Percentiles rank a stretch among this genome's conserved stretches.
These are phyloP conservation scores for Sarcodon aspratus DNA, from an alignment of 768 basidiomycete genomes.

Conservation along the genomic window DNA sequence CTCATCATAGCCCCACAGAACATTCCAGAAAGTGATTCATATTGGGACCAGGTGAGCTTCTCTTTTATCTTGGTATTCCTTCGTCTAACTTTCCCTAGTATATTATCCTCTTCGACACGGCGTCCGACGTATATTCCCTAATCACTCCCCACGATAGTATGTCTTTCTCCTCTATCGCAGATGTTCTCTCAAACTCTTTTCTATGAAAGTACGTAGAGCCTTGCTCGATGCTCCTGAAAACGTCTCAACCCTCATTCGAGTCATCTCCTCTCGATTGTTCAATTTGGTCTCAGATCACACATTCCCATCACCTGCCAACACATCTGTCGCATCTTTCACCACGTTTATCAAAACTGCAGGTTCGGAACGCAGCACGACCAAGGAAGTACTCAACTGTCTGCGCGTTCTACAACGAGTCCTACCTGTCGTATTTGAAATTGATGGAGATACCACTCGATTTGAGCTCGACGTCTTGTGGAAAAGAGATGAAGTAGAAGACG, in stretches of 20 bases:
- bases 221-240: conserved; percentile 80
- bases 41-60: conserved; percentile 76
- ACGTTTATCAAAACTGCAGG: conserved; percentile 52
- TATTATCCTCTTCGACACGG: conserved; percentile 75
- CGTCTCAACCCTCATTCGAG: conserved; percentile 68
- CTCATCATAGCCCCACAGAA: conserved; percentile 31
- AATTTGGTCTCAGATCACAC: conserved; percentile 71
- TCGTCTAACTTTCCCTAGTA: conserved; percentile 35
- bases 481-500: conserved; percentile 37
- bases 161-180: conserved; percentile 15
- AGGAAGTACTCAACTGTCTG: conserved; percentile 87
- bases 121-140: conserved; percentile 85
- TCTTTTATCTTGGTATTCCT: neutral
- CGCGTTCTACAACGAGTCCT: conserved; percentile 81
- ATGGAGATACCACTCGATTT: conserved; percentile 59
- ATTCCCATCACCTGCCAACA: conserved; percentile 49
- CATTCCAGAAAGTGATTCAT: conserved; percentile 64
- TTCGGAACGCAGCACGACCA: conserved; percentile 39
- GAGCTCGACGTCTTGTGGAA: conserved; percentile 83
- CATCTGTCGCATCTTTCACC: conserved; percentile 55
- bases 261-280: conserved; percentile 58
- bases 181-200: neutral
- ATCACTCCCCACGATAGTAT: conserved; percentile 78
- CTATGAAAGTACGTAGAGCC: conserved; percentile 60
- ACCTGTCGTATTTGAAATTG: conserved; percentile 79